Evolutionary conservation across 192 early-diverging fungal species (phyloP).

Genomic region (Coemansia sp.): DNA sequence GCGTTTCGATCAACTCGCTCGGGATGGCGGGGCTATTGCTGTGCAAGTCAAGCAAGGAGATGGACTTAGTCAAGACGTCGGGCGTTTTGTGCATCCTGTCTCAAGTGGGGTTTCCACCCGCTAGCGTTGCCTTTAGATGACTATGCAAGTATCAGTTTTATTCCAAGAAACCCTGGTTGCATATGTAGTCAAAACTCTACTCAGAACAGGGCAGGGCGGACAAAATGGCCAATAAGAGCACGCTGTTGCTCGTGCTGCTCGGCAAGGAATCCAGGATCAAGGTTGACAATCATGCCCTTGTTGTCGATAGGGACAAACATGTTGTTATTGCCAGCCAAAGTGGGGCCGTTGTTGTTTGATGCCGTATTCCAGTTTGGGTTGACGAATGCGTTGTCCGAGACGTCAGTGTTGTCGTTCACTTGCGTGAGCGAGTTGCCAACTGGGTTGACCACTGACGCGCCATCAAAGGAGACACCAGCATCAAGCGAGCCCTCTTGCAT

Average conservation of each 20-base stretch:
- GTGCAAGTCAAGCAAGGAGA: constrained; percentile 52
- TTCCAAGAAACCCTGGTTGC: too few species aligned
- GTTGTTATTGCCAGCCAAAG: constrained; percentile 44
- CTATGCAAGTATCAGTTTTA: background rate
- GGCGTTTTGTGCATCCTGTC: constrained; percentile 49
- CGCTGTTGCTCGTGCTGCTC: constrained; percentile 34
- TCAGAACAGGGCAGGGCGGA: constrained; percentile 31
- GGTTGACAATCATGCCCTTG: constrained; percentile 51
- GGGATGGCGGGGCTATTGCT: constrained; percentile 65
- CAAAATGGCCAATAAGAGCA: constrained; percentile 37
- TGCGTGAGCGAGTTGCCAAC: constrained; percentile 48
- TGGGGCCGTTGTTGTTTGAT: constrained; percentile 44
- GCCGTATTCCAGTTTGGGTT: constrained; percentile 43
- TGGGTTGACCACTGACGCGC: constrained; percentile 27
- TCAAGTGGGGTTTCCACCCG: constrained; percentile 33
- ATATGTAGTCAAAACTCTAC: background rate
- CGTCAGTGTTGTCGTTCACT: constrained; percentile 48
- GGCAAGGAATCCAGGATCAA: constrained; percentile 28
- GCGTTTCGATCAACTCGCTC: constrained; percentile 60
- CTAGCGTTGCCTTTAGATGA: background rate
- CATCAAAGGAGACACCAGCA: constrained; percentile 33
- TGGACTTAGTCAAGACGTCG: constrained; percentile 34
- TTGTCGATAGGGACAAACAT: constrained; percentile 47
- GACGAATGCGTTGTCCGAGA: constrained; percentile 42
- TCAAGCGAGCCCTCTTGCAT: constrained; percentile 27